Percentiles rank a stretch among this genome's conserved stretches.
phyloP scores from a whole-genome alignment of 805 yeast genomes.

The Hanseniaspora lindneri region DNA sequence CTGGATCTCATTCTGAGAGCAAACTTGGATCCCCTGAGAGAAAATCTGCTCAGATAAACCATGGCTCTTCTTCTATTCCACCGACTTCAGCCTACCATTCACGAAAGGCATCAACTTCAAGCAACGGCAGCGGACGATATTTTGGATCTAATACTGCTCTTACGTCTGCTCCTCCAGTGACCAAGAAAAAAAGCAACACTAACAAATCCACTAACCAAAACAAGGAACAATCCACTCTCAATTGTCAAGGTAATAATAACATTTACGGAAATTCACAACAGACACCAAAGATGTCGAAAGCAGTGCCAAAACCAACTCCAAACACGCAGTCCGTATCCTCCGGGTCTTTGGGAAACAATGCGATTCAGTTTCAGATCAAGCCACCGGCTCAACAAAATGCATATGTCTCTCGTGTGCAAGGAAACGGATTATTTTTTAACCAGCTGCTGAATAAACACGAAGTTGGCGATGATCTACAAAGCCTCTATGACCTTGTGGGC shows the following conservation, averaged over 20 bases:
- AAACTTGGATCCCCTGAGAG: neutral
- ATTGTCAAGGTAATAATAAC: too few relatives aligned
- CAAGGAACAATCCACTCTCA: too few relatives aligned
- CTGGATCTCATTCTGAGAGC: neutral
- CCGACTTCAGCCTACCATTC: neutral
- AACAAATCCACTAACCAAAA: neutral
- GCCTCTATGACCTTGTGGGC: constrained; percentile 36
- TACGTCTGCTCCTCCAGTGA: neutral
- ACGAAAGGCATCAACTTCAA: constrained; percentile 5
- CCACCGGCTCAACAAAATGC: constrained; percentile 9
- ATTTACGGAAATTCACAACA: too few relatives aligned
- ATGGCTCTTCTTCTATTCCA: neutral
- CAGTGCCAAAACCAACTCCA: too few relatives aligned
- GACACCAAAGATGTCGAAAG: too few relatives aligned
- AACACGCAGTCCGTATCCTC: too few relatives aligned
- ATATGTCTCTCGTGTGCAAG: constrained; percentile 22
- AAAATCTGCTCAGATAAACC: neutral
- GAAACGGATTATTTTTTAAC: constrained; percentile 32
- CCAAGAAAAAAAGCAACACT: neutral
- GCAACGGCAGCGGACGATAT: neutral
- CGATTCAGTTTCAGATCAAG: neutral
- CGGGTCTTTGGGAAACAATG: too few relatives aligned
- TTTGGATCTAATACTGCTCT: neutral
- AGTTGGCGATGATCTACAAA: constrained; percentile 42
- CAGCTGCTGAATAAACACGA: constrained; percentile 29